Conservation (phyloP, 2,329 filamentous ascomycete genomes). For the Cytospora chrysosperma region DNA sequence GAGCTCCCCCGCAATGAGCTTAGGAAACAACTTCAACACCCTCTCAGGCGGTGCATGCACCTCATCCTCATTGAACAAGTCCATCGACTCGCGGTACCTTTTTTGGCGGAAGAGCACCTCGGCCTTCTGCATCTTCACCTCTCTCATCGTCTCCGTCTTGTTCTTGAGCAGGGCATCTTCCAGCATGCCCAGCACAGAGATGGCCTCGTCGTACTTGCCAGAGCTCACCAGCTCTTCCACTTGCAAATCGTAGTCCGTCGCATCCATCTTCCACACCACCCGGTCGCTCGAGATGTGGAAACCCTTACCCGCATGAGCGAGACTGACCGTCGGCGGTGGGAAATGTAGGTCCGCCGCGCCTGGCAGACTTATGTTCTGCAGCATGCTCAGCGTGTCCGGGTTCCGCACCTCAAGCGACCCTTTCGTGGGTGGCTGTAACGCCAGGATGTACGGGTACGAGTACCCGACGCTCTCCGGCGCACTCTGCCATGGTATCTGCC, state of each 20-base stretch:
- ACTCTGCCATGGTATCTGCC: conserved; percentile 87
- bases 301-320: conserved; percentile 95
- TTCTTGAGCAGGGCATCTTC: conserved; percentile 87
- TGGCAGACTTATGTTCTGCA: conserved; percentile 81
- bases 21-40: conserved; percentile 82
- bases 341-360: conserved; percentile 86
- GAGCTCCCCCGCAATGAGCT: conserved; percentile 76
- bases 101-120: conserved; percentile 78
- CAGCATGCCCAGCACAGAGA: conserved; percentile 83
- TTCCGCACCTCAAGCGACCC: conserved; percentile 88
- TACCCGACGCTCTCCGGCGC: conserved; percentile 92
- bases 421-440: conserved; percentile 78
- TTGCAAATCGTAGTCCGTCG: conserved; percentile 87
- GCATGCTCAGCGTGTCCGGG: conserved; percentile 82
- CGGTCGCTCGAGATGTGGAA: conserved; percentile 92
- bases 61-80: conserved; percentile 80
- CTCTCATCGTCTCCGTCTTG: conserved; percentile 76
- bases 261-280: conserved; percentile 93
- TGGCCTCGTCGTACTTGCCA: conserved; percentile 81
- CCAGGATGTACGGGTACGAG: conserved; percentile 92
- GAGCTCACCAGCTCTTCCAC: conserved; percentile 76
- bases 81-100: conserved; percentile 82
- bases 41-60: conserved; percentile 86
- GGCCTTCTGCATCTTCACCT: conserved; percentile 90
- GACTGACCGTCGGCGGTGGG: conserved; percentile 84